Conservation (phyloP, 768 basidiomycete species). For the Lentinus tigrinus region DNA sequence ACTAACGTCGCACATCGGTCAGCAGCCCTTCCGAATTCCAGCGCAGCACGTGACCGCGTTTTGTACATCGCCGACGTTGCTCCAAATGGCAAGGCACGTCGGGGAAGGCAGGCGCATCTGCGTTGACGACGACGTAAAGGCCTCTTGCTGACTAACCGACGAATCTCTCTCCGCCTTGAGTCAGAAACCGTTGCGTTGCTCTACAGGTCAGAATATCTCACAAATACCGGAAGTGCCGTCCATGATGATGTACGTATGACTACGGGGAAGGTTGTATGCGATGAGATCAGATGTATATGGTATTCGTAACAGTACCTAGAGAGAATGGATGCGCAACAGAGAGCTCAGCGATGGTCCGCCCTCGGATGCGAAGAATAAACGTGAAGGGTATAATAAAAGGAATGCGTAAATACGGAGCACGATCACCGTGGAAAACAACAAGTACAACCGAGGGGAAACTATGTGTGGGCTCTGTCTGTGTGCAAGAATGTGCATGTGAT, state of each 20-base stretch:
- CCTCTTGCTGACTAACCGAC: neutral
- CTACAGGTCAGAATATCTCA: neutral
- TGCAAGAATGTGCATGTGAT: too few relatives aligned
- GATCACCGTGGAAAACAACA: neutral
- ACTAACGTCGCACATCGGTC: neutral
- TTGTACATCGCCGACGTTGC: neutral
- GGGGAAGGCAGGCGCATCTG: neutral
- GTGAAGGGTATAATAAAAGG: neutral
- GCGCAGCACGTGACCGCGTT: neutral
- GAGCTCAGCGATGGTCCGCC: neutral
- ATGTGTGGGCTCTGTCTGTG: neutral
- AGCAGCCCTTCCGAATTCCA: neutral
- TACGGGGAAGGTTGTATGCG: neutral
- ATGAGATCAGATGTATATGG: neutral
- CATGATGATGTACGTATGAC: neutral
- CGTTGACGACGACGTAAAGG: too few relatives aligned
- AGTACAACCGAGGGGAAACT: neutral
- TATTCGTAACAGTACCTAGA: neutral
- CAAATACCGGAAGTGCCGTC: neutral
- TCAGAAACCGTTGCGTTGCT: neutral
- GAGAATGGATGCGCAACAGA: neutral
- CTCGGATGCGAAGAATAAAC: too few relatives aligned
- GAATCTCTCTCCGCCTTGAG: neutral
- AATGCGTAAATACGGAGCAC: neutral
- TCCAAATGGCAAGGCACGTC: neutral